Base-by-base conservation (phyloP, 2,329 filamentous ascomycete species). In the Aureobasidium sp. region DNA sequence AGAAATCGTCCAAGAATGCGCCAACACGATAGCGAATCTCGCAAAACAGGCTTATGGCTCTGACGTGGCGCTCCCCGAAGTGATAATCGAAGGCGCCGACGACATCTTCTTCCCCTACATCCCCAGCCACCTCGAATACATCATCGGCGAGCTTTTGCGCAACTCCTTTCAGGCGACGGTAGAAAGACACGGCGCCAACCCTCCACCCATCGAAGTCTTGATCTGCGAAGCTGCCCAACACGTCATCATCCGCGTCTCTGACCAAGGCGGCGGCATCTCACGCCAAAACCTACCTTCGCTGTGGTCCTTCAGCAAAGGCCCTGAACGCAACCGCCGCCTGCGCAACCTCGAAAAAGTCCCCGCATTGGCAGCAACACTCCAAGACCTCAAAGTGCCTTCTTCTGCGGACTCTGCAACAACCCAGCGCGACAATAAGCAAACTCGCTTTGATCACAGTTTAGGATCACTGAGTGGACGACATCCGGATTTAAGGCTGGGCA, bases 271-370 rank as follows among this genome's bases (percentile, higher is more conserved):
- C 65, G 94, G 95, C 39, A 90, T 99, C 60, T 87, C 91, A 0
- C 85, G 87, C 53, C 90, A 94, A 47, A 85, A 93, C 63, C 78
- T 97, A 25, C 92, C 93, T 0, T 89, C 95, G 72, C 82, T 99
- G 6, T 99, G 95, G 94, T 96, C 91, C 29, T 99, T 99, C 73
- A 91, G 87, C 75, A 97, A 97, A 76, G 93, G 93, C 0, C 91
- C 92, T 1, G 85, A 90, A 39, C 89, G 86, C 63, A 81, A 87
- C 67, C 83, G 85, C 64, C 85, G 91, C 4, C 81, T 97, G n/a
- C 81, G 90, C 68, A 97, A 97, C 72, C 82, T 99, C 9, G 85
- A 84, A 12, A 86, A 88, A 66, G 93, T 99, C 2, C 94, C 94
- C 3, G 89, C 90, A 64, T 88, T 99, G 82, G 90, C 93, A 14